Conservation (phyloP, 108 stramenopile species). For the Chaetoceros muelleri region DNA sequence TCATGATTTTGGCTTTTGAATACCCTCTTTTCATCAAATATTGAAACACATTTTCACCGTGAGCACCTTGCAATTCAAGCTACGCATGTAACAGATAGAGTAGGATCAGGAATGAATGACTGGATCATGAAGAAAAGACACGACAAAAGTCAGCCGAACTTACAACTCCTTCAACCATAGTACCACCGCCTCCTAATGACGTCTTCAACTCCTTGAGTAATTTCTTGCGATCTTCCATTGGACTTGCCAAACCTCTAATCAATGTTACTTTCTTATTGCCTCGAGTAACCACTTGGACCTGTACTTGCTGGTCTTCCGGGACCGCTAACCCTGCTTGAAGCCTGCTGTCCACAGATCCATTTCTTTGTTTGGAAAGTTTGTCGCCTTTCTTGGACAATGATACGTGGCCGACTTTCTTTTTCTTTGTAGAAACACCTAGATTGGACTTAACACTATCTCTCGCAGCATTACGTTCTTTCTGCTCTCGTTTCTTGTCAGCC, state of each 20-base stretch:
- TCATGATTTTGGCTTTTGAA: background rate
- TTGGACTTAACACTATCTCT: background rate
- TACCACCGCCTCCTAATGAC: slow-evolving; percentile 21
- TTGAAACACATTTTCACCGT: background rate
- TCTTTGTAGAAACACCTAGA: background rate
- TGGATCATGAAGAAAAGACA: no score
- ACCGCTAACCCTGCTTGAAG: background rate
- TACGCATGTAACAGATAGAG: no score
- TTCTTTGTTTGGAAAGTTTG: slow-evolving; percentile 2
- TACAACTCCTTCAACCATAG: slow-evolving; percentile 26
- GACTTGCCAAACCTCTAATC: slow-evolving; percentile 16
- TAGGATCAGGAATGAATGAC: no score
- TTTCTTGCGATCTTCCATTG: slow-evolving; percentile 16
- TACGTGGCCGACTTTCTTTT: background rate
- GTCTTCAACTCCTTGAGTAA: slow-evolving; percentile 22
- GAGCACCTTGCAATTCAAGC: background rate
- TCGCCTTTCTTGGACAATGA: slow-evolving; percentile 6
- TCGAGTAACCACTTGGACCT: slow-evolving; percentile 16
- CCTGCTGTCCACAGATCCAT: slow-evolving; percentile 16
- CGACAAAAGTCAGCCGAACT: no score
- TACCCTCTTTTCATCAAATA: background rate
- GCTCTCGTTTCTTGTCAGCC: background rate
- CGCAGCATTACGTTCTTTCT: no score
- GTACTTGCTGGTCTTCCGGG: slow-evolving; percentile 13
- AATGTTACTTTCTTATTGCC: slow-evolving; percentile 23